Evolutionary conservation across 345 rosid genomes (phyloP).

Genomic region (Camelina neglecta): DNA sequence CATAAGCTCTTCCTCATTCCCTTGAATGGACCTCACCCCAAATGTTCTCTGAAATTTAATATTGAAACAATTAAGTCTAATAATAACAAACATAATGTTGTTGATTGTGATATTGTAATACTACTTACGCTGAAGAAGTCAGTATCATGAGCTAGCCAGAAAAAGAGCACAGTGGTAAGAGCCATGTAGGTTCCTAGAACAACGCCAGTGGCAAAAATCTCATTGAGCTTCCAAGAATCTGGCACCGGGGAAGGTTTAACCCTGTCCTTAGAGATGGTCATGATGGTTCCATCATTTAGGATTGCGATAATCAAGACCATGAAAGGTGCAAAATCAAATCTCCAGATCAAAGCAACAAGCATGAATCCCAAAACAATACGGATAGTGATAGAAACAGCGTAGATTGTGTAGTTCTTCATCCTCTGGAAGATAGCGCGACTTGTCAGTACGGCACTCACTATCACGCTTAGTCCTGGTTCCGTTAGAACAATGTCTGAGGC

Average conservation of each 20-base stretch:
- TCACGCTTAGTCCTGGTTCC: slow-evolving; percentile 80
- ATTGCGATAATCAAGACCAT: slow-evolving; percentile 84
- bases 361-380: slow-evolving; percentile 84
- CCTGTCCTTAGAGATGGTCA: slow-evolving; percentile 83
- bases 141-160: slow-evolving; percentile 70
- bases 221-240: slow-evolving; percentile 84
- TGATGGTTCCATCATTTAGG: slow-evolving; percentile 85
- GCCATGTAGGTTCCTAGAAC: slow-evolving; percentile 83
- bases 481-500: slow-evolving; percentile 87
- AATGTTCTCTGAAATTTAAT: slow-evolving; percentile 50
- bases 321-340: slow-evolving; percentile 84
- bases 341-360: slow-evolving; percentile 76
- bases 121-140: slow-evolving; percentile 64
- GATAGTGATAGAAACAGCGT: slow-evolving; percentile 85
- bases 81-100: not conserved
- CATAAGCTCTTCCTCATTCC: slow-evolving; percentile 53
- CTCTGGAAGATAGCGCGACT: slow-evolving; percentile 89
- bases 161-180: slow-evolving; percentile 60
- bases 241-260: slow-evolving; percentile 84
- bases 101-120: not conserved
- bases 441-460: slow-evolving; percentile 73
- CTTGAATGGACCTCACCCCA: slow-evolving; percentile 55
- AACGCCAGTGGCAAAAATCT: slow-evolving; percentile 74
- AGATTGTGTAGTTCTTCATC: slow-evolving; percentile 93
- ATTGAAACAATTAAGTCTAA: not conserved